Base-by-base conservation (phyloP, 176 grass and related monocot genomes). In the Paspalum vaginatum region DNA sequence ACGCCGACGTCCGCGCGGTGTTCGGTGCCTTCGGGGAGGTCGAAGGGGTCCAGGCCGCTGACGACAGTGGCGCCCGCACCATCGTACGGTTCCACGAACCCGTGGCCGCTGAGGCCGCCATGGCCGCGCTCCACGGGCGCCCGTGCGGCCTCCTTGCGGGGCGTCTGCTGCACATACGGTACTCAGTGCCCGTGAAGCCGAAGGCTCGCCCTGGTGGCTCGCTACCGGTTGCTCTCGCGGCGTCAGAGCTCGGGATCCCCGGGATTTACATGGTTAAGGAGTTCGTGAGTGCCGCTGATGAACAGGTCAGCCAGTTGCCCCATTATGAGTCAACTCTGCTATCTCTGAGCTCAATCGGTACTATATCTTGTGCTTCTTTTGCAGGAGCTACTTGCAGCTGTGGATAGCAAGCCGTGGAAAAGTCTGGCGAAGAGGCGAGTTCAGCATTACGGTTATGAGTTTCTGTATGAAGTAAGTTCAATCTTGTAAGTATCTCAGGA, bases 381-480 rank as follows among this genome's bases (percentile, higher is more conserved):
- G 15, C 64, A 98, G 95, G 90, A 95, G 48, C 84, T 98, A 70
- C 92, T 98, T 77, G 87, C 75, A 13, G 80, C 90, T 51, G 90
- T 98, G 70, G 92, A 98, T 52, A 81, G 26, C 38, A 89, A 68
- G 59, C 81, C 81, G 12, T 98, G 95, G 92, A 91, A 81, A 72
- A 89, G 69, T 69, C 77, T 95, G 74, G 75, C 95, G 13, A 98
- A 98, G 89, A 87, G 95, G 66, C 85, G 84, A 75, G 95, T 95
- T 91, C 95, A 98, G 70, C 95, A 98, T 91, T 98, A 98, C 62
- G 92, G 95, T 69, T 94, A 93, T 72, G 95, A 98, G 63, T 95
- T 98, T 88, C 52, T 93, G 80, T 98, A 98, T 52, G 85, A 91
- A 89, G 95, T 98, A 93, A 91, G 92, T 91, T 70, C 49, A 42